Base-by-base conservation (phyloP, 306 rosid genomes). In the Astragalus glycyphyllos region DNA sequence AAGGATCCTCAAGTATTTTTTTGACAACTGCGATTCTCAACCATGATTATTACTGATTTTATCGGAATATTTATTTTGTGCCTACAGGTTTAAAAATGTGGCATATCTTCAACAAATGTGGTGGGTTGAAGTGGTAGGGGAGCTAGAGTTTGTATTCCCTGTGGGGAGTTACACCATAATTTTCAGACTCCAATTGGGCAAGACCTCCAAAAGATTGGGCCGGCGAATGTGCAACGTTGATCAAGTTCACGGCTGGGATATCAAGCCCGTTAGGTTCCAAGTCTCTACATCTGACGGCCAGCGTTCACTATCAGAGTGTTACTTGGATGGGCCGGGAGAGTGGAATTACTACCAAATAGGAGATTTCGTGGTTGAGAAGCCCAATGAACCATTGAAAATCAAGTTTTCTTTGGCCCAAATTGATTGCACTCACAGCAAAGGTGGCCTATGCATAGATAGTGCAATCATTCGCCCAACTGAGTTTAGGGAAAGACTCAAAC, bases 61-160 rank as follows among this genome's bases (percentile, higher is more conserved):
- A 7, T 31, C 13, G 58, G 83, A 69, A 78, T 82, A 11, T 34
- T 47, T 44, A 60, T 23, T 57, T 56, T 47, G 8, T 14, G 16
- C 29, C 31, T 57, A 54, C 88, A 94, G 98, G 82, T 94, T 87
- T 63, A 62, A 73, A 15, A 83, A 80, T 12, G 88, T 89, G 63
- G 97, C 97, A 10, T 94, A 90, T 79, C 87, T 94, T 29, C 89
- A 83, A 58, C 96, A 90, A 67, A 87, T 94, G 45, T 94, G 98
- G 97, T 94, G 97, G 98, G 86, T 94, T n/a, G 97, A 94, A 82
- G 87, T 91, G 40, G 7, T 80, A 5, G 98, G 98, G 57, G 97
- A 90, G 46, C 20, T 84, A 34, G 96, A 88, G 70, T 85, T 90
- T 3, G 94, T 85, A 78, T 87, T 90, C 44, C 92, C 96, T n/a